Conservation (phyloP, 2,329 filamentous ascomycete genomes). For the Aspergillus intermedius region DNA sequence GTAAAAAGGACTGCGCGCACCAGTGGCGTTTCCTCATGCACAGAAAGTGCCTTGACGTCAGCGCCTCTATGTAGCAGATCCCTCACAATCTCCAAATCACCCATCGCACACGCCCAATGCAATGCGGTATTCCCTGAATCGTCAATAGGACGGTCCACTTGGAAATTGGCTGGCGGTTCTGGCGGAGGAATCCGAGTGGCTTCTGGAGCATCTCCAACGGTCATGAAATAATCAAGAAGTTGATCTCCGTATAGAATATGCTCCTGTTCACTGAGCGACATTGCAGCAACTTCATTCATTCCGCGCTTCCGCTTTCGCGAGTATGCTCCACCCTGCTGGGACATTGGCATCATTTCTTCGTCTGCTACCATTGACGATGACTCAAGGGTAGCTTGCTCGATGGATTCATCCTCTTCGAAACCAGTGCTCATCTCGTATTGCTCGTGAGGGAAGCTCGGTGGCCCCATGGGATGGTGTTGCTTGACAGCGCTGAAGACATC, state of each 20-base stretch:
- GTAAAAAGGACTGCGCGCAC: slow-evolving; percentile 95
- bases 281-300: slow-evolving; percentile 52
- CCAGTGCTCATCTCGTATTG: slow-evolving; percentile 58
- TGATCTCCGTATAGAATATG: slow-evolving; percentile 90
- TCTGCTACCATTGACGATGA: slow-evolving; percentile 82
- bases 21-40: slow-evolving; percentile 75
- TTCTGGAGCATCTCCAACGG: slow-evolving; percentile 68
- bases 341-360: slow-evolving; percentile 67
- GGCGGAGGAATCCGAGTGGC: slow-evolving; percentile 54
- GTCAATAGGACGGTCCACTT: slow-evolving; percentile 88
- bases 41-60: slow-evolving; percentile 62
- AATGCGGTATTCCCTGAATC: slow-evolving; percentile 86
- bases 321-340: slow-evolving; percentile 49
- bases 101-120: slow-evolving; percentile 98
- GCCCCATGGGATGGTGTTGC: slow-evolving; percentile 28
- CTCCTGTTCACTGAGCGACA: slow-evolving; percentile 64
- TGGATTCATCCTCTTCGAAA: slow-evolving; percentile 70
- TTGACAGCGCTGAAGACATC: slow-evolving; percentile 28
- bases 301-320: slow-evolving; percentile 71
- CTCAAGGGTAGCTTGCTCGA: slow-evolving; percentile 74
- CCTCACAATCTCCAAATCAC: slow-evolving; percentile 84
- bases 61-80: slow-evolving; percentile 78
- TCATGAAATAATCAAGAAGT: slow-evolving; percentile 91
- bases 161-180: slow-evolving; percentile 75
- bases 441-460: slow-evolving; percentile 46